Base-by-base conservation (phyloP, 2,329 filamentous ascomycete genomes). In the Canariomyces notabilis region DNA sequence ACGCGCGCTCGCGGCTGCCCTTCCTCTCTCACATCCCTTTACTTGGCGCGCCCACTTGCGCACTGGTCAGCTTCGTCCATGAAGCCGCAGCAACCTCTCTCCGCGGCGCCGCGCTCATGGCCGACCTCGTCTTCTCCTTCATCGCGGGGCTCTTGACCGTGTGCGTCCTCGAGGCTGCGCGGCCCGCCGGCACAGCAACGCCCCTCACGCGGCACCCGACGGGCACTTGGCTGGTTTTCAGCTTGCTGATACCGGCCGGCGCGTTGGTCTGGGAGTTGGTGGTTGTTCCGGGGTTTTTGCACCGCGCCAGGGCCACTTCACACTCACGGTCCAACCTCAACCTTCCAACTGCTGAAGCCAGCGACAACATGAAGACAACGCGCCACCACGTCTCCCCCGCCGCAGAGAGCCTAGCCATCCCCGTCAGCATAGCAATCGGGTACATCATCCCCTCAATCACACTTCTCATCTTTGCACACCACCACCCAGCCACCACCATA, bases 351-450 rank as follows among this genome's bases (percentile, higher is more conserved):
- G n/a, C n/a, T n/a, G n/a, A n/a, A n/a, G n/a, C n/a, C n/a, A n/a
- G n/a, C n/a, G n/a, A n/a, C n/a, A n/a, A n/a, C n/a, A n/a, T n/a
- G n/a, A n/a, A 56, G 40, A 46, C 59, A 29, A 52, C 59, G 49
- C 66, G 72, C 7, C 67, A 70, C 48, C 60, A n/a, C n/a, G n/a
- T 77, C 11, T 34, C 44, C 9, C 63, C 65, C 6, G 62, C 61
- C 18, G 65, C 76, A 2, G 81, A 85, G 60, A 74, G 76, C 48
- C 69, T 80, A 46, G 79, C 80, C 20, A 76, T 79, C 16, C 74
- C 76, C 6, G 53, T 70, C 20, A 71, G 70, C 19, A 69, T 78
- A 0, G 65, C 68, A 0, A 37, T 74, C 8, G 75, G 75, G 26
- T 77, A 67, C 52, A 63, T 73, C 35, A 50, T 73, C 2, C 75